Conservation (phyloP, 352 stramenopile genomes). For the Phytophthora sp. region DNA sequence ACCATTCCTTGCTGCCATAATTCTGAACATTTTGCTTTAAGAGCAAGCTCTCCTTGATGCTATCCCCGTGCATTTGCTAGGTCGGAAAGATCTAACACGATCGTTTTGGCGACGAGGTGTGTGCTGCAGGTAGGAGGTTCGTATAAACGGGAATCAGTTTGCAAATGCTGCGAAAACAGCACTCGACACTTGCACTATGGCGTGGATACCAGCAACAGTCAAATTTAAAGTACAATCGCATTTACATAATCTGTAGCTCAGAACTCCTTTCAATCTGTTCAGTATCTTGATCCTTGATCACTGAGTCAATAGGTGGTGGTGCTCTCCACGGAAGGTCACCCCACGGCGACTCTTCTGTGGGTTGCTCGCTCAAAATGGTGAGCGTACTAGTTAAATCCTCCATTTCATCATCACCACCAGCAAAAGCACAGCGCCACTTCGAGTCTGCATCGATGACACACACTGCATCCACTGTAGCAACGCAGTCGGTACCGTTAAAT, state of each 20-base stretch:
- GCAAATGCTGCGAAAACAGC: too few species aligned
- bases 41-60: too few species aligned
- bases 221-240: not conserved
- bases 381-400: slow-evolving; percentile 14
- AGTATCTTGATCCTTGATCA: not conserved
- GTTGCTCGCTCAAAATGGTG: slow-evolving; percentile 2
- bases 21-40: too few species aligned
- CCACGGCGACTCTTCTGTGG: slow-evolving; percentile 19
- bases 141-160: too few species aligned
- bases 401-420: not conserved
- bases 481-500: slow-evolving; percentile 44
- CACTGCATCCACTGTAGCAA: slow-evolving; percentile 34
- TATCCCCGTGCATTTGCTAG: too few species aligned
- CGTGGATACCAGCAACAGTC: too few species aligned
- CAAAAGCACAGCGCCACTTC: slow-evolving; percentile 40
- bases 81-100: too few species aligned
- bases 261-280: not conserved
- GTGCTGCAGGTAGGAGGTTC: too few species aligned
- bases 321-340: slow-evolving; percentile 29
- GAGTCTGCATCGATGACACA: slow-evolving; percentile 32
- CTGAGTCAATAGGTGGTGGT: slow-evolving; percentile 11
- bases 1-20: too few species aligned
- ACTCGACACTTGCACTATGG: too few species aligned
- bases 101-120: too few species aligned
- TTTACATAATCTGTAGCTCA: not conserved